Base-by-base conservation (phyloP, 257 asterid species). In the Paraleonurus japonicus region DNA sequence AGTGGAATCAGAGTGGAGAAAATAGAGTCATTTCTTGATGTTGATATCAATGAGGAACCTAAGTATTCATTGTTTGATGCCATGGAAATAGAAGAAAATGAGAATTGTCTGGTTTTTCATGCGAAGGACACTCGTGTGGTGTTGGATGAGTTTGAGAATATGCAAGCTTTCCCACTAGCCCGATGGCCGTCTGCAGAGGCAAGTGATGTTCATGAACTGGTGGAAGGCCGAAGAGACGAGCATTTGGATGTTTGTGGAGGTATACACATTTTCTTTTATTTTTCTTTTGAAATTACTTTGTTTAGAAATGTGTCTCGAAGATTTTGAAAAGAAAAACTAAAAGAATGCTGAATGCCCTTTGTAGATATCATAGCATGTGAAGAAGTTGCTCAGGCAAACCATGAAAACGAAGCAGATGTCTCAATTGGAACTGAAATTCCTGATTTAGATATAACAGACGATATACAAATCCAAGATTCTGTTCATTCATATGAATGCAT, bases 341-440 rank as follows among this genome's bases (percentile, higher is more conserved):
- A 48, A 59, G 28, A 76, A 70, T 73, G 75, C 60, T 20, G 24
- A 65, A 79, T 75, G 20, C 54, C 58, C 13, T 22, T 53, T 53
- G 60, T 65, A 45, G 81, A 77, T 69, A 62, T 78, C 83, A 84
- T 80, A 79, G 87, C 78, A 55, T 65, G 82, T 72, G 98, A 84
- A 80, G 96, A 81, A 78, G 78, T 26, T 69, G 65, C 81, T 76
- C 82, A 73, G 64, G 84, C n/a, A 32, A 77, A 70, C 73, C 79
- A 76, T 77, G 98, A 86, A 84, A 85, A 85, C 73, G 99, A 89
- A 80, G 87, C 90, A 73, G 96, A 92, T 69, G 96, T 92, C 81
- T 95, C 92, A 45, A 92, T 92, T 71, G 99, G 97, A 67, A 92
- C 96, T 27, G 98, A 92, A 72, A 95, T 95, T 82, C 99, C 97